Evolutionary conservation across 2,329 filamentous ascomycete genomes (phyloP), one percentile per base, ranked within the genome.

Genomic region (Cladophialophora psammophila): DNA sequence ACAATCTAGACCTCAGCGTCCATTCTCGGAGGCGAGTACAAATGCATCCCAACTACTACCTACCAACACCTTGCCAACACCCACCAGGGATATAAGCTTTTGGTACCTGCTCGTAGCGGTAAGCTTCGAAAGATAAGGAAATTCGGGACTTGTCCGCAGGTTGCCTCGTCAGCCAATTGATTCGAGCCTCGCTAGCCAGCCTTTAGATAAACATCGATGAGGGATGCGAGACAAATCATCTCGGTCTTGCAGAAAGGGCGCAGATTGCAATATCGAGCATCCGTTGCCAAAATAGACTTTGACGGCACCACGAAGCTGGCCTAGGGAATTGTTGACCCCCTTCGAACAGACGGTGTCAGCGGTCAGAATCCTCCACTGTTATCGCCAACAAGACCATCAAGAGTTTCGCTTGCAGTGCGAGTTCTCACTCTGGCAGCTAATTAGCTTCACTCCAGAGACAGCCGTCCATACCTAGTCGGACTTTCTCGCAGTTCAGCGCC

Each of bases 121-220:
- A 48, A 48, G 42, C 42, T n/a, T 48, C 5, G 45, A 50, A 26
- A 50, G 45, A 50, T 50, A 50, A 50, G 45, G 45, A 26, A 26
- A 50, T 10, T 50, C 45, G 45, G 45, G 45, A 50, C 45, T 26
- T 50, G 45, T 50, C 45, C 45, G 45, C 45, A 50, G 45, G 45
- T 18, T 18, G 45, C 45, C 5, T 50, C 12, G 45, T 50, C 8
- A 9, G 12, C 45, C 45, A 50, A 50, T 50, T 50, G 45, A 50
- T 50, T 50, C 9, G 45, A 26, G 45, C 3, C 15, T 50, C 18
- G 45, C 45, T 12, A 50, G 45, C 5, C 20, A 13, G 18, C 8
- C 45, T 50, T 50, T 7, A 50, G 45, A 50, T 50, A 50, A 50
- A 26, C 45, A 26, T 50, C 45, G 8, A 18, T 12, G 18, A 26